Percentiles rank a stretch among this genome's conserved stretches.
phyloP scores from a whole-genome alignment of 345 rosid genomes.

The Litchi chinensis region DNA sequence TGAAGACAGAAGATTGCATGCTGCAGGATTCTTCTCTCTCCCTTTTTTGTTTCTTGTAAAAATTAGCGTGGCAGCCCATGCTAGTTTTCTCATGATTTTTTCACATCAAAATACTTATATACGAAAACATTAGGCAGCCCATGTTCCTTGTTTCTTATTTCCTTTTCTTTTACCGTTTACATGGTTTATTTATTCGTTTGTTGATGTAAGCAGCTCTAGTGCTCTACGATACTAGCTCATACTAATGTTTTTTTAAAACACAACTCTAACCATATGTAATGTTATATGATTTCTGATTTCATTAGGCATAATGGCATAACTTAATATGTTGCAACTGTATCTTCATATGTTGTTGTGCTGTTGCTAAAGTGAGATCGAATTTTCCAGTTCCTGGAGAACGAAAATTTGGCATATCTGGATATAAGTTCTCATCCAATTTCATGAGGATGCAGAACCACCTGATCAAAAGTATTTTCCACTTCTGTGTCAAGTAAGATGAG shows the following conservation, averaged over 20 bases:
- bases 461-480: too few relatives aligned
- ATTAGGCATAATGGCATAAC: not conserved
- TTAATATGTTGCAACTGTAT: too few relatives aligned
- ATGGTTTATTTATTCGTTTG: not conserved
- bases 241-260: not conserved
- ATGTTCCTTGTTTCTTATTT: not conserved
- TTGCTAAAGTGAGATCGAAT: too few relatives aligned
- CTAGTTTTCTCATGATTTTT: constrained; percentile 13
- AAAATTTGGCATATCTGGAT: not conserved
- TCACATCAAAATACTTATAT: not conserved
- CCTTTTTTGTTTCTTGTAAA: not conserved
- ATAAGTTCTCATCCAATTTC: not conserved
- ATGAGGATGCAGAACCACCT: too few relatives aligned
- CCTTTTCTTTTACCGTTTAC: not conserved
- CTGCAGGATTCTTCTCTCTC: not conserved
- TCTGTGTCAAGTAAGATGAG: too few relatives aligned
- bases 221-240: not conserved
- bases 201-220: not conserved
- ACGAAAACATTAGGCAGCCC: not conserved
- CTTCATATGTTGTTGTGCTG: too few relatives aligned
- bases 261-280: not conserved
- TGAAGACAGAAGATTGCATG: not conserved
- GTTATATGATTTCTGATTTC: not conserved
- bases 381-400: too few relatives aligned
- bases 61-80: constrained; percentile 22